Evolutionary conservation across 176 grass and related monocot genomes (phyloP).

Genomic region (Musa beccarii): DNA sequence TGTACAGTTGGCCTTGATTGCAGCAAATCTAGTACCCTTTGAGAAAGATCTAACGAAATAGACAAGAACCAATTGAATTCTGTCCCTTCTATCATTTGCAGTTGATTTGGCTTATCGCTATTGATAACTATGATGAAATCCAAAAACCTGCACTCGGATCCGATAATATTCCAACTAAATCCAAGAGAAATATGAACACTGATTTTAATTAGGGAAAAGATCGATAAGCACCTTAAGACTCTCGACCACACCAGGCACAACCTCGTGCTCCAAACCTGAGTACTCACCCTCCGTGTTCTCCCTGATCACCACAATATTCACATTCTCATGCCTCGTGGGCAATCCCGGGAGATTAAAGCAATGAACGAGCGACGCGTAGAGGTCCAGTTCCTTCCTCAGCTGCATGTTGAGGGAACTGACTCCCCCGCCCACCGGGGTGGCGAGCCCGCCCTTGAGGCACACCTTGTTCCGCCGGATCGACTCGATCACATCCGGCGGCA

Average conservation of each 20-base stretch:
- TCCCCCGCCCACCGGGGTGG: slow-evolving; percentile 1
- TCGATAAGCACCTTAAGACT: slow-evolving; percentile 4
- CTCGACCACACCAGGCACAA: slow-evolving; percentile 8
- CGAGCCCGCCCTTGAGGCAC: slow-evolving; percentile 15
- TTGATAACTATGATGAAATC: too few species aligned
- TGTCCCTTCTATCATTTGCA: too few species aligned
- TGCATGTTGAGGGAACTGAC: slow-evolving; percentile 14
- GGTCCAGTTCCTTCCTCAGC: slow-evolving; percentile 15
- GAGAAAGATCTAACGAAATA: too few species aligned
- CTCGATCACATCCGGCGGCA: slow-evolving; percentile 6
- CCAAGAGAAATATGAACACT: not conserved
- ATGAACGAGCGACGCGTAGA: slow-evolving; percentile 12
- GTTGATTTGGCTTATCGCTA: too few species aligned
- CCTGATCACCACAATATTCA: slow-evolving; percentile 13
- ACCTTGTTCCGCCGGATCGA: slow-evolving; percentile 14
- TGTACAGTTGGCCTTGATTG: too few species aligned
- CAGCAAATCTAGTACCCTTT: too few species aligned
- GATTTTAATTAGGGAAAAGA: not conserved
- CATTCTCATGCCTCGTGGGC: slow-evolving; percentile 11
- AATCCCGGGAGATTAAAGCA: slow-evolving; percentile 13
- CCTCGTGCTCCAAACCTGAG: slow-evolving; percentile 17
- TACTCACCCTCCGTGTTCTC: slow-evolving; percentile 16
- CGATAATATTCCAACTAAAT: too few species aligned
- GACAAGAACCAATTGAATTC: too few species aligned
- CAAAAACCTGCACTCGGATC: too few species aligned